Base-by-base conservation (phyloP, 345 rosid genomes). In the Citropsis articulata region DNA sequence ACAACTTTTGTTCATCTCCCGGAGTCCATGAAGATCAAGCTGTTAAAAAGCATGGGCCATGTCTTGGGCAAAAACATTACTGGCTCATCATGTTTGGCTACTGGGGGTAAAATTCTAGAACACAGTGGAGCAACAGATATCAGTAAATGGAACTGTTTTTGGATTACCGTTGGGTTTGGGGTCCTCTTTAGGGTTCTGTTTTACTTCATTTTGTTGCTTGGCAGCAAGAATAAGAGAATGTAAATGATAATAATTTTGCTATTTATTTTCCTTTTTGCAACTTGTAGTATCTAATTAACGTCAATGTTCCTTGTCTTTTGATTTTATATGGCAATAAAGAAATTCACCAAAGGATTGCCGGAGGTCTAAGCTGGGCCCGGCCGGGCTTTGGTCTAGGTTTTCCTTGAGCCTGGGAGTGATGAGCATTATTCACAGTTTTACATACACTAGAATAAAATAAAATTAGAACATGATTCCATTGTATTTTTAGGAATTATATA, bases 131-230 rank as follows among this genome's bases (percentile, higher is more conserved):
- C 93, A 2, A 91, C 93, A 0, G 93, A 93, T 36, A 38, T 95
- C 18, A 82, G 85, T 72, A 93, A 91, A 75, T 95, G 99, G 99
- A 81, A 83, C 40, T 95, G 99, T 83, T 77, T 95, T 72, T 92
- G 96, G 98, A 80, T 95, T 24, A 90, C 93, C 3, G 82, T 91
- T 19, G 99, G 94, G 22, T 93, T 97, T 94, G 99, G 99, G 0
- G 90, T 93, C 86, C 87, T 93, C 68, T 95, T 95, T 77, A 90
- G 98, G 87, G 36, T 88, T 81, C 78, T 95, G 78, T 95, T 95
- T 78, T 95, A 95, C 81, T 89, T 95, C 2, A 64, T 89, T 1
- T 79, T 95, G 75, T 77, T 93, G 88, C 35, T 89, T 9, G 98
- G 97, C 0, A 90, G 97, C 85, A 95, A 93, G 86, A 93, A 93